Percentiles rank a stretch among this genome's conserved stretches.
These are phyloP conservation scores for Alternaria burnsii DNA, from an alignment of 2,329 filamentous ascomycete species.

Conservation along the genomic window DNA sequence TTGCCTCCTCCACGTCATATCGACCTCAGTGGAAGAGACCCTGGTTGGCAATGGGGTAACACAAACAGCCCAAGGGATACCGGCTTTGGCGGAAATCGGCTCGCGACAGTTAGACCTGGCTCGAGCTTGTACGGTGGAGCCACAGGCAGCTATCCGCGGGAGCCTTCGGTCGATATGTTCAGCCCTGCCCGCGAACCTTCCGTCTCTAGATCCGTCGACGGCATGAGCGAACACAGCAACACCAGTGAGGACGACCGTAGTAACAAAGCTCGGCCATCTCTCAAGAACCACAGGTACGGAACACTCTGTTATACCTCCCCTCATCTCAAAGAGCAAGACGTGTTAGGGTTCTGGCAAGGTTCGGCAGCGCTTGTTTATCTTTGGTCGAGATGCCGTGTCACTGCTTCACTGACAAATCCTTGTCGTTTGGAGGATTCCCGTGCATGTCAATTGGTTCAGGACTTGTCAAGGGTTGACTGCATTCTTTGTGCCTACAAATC, in stretches of 20 bases:
- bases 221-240: constrained; percentile 46
- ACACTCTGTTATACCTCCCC: neutral
- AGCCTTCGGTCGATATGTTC: constrained; percentile 43
- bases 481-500: constrained; percentile 1
- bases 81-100: constrained; percentile 57
- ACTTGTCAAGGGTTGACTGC: constrained; percentile 2
- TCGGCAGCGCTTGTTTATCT: neutral
- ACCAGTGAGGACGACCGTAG: constrained; percentile 50
- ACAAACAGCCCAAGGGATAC: constrained; percentile 61
- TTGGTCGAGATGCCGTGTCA: neutral
- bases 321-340: neutral
- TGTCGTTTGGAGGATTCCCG: neutral
- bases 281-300: constrained; percentile 56
- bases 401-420: neutral
- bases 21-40: constrained; percentile 66
- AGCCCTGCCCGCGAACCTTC: constrained; percentile 51
- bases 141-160: constrained; percentile 30
- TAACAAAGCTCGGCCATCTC: constrained; percentile 44
- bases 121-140: constrained; percentile 56
- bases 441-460: neutral
- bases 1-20: constrained; percentile 70
- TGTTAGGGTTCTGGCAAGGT: neutral
- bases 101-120: constrained; percentile 57
- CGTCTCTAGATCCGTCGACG: constrained; percentile 47
- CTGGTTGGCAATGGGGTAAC: constrained; percentile 71